These are phyloP conservation scores for Nicotiana tabacum DNA, from an alignment of 257 asterid genomes.

Conservation along the genomic window DNA sequence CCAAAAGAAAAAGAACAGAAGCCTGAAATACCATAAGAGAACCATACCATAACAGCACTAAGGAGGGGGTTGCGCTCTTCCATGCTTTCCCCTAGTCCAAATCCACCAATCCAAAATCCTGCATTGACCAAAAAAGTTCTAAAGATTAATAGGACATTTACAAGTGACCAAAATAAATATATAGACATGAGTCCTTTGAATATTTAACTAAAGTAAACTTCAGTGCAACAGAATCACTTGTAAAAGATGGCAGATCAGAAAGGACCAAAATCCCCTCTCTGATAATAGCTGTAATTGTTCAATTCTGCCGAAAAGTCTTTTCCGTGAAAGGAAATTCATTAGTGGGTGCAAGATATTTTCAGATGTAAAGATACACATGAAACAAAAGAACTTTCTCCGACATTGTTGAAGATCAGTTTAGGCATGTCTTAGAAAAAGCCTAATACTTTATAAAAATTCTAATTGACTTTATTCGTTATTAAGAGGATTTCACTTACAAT, in stretches of 20 bases:
- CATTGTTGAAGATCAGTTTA: not conserved
- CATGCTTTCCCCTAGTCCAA: conserved; percentile 90
- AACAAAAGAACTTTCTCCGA: conserved; percentile 1
- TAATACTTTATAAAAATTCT: not conserved
- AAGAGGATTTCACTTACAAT: conserved; percentile 3
- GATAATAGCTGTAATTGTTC: not conserved
- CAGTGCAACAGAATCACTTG: not conserved
- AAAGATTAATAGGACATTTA: conserved; percentile 5
- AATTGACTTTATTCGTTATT: not conserved
- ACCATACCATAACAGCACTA: conserved; percentile 57
- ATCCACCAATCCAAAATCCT: conserved; percentile 90
- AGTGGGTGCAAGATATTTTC: not conserved
- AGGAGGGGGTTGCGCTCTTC: conserved; percentile 78
- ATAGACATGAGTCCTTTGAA: not conserved
- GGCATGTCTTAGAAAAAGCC: not conserved
- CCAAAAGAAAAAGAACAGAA: not conserved
- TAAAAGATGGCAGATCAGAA: not conserved
- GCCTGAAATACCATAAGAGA: conserved; percentile 42
- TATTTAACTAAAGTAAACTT: not conserved
- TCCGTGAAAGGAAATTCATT: not conserved
- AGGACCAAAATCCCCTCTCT: not conserved
- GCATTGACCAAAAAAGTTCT: conserved; percentile 19
- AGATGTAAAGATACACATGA: not conserved
- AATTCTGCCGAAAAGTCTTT: not conserved
- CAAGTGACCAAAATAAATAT: not conserved